Conservation (phyloP, 2,329 filamentous ascomycete genomes). For the Chrysoporthe deuterocubensis region DNA sequence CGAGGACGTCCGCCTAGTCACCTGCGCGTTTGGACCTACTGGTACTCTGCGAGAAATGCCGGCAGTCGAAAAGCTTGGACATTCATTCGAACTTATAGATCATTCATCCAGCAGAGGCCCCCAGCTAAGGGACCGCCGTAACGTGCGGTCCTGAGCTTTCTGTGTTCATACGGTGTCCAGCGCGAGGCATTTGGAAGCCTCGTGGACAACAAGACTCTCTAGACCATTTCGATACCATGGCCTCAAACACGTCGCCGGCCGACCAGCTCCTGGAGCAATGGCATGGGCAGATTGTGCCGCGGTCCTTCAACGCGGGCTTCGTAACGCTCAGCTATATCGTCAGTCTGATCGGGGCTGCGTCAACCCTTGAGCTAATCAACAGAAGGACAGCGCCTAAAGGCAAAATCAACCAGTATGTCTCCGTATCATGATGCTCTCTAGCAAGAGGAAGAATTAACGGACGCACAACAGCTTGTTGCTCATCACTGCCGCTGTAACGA, state of each 20-base stretch:
- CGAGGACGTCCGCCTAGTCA: constrained; percentile 12
- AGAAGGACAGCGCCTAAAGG: constrained; percentile 72
- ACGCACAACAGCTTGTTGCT: constrained; percentile 60
- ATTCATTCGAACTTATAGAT: background rate
- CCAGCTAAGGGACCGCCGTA: background rate
- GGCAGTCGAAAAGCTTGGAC: background rate
- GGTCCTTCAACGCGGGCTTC: constrained; percentile 61
- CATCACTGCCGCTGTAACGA: constrained; percentile 66
- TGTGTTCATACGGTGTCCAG: background rate
- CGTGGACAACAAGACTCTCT: background rate
- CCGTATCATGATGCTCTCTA: background rate
- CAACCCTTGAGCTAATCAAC: constrained; percentile 82
- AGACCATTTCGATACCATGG: constrained; percentile 15
- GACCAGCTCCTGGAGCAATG: constrained; percentile 43
- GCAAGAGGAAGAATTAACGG: background rate
- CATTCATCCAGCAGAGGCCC: constrained; percentile 12
- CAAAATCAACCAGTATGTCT: constrained; percentile 66
- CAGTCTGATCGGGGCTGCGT: constrained; percentile 76
- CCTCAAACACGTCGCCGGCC: constrained; percentile 4
- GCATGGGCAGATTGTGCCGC: constrained; percentile 50
- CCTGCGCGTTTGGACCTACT: constrained; percentile 19
- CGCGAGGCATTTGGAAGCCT: background rate
- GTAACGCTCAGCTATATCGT: constrained; percentile 76
- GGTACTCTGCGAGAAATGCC: background rate
- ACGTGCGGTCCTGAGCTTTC: background rate